Evolutionary conservation across 805 yeast species (phyloP), one percentile per base, ranked within the genome.

Genomic region (Scheffersomyces coipomensis): DNA sequence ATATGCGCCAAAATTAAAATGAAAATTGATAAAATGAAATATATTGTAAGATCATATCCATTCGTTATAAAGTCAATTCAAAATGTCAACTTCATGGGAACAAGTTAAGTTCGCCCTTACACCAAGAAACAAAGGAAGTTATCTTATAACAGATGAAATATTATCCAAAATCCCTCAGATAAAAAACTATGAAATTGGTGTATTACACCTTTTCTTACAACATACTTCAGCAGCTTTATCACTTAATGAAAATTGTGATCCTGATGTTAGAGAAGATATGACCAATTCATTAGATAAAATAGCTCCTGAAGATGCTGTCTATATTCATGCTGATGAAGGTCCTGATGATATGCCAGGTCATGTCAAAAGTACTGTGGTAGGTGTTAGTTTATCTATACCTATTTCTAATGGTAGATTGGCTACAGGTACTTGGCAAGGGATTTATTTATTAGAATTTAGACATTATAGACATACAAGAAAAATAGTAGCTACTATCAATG

Each of bases 341-440:
- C 73, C 85, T 3, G 95, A 87, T 55, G 95, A 86, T 56, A 83
- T 85, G 89, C 87, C 91, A 2, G 85, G 90, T 0, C 95, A 86
- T 58, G 80, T 81, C 37, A 81, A 85, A 54, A 71, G 85, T 15
- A 38, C 42, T 48, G 60, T 78, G 34, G 73, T 83, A 8, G 93
- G 95, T 15, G 83, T 79, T 6, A 70, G 79, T 3, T 62, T 86
- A 19, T 68, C 77, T 3, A 78, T 86, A 31, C 95, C 95, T 2
- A 85, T 86, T 35, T 56, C 71, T 17, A 76, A 85, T 50, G 95
- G 95, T 1, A 56, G 68, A 24, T 62, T 86, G 39, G 83, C 81
- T 1, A 71, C 82, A 0, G 95, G 95, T 1, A 86, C 93, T 0
- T 87, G 95, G 95, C 95, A 86, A 56, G 95, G 93, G 0, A 74